A percentile compares a stretch with the other conserved stretches of the same genome.
Conservation (phyloP, 257 asterid species). For the Orobanche coerulescens region DNA sequence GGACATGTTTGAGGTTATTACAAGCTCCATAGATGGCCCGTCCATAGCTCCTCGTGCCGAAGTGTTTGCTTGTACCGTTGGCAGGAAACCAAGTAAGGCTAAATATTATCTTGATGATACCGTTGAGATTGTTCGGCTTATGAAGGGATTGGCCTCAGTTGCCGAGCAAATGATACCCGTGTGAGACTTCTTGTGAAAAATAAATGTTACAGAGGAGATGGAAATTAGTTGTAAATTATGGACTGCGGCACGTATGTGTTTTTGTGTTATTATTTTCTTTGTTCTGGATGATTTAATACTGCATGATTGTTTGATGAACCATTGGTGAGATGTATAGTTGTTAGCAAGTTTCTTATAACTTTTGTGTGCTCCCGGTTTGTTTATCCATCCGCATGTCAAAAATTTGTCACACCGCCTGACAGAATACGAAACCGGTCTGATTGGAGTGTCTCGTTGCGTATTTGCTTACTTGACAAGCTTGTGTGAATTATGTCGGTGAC, state of each 20-base stretch:
- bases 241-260: constrained; percentile 10
- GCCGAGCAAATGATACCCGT: constrained; percentile 42
- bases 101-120: constrained; percentile 83
- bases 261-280: not conserved
- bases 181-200: too few species aligned
- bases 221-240: constrained; percentile 24
- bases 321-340: constrained; percentile 22
- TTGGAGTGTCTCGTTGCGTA: too few species aligned
- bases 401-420: too few species aligned
- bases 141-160: constrained; percentile 75
- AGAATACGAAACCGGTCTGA: too few species aligned
- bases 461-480: too few species aligned
- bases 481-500: too few species aligned
- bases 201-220: too few species aligned
- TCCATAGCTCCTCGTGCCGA: constrained; percentile 70
- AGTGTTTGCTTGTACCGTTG: constrained; percentile 80
- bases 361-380: too few species aligned
- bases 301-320: constrained; percentile 1
- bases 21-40: constrained; percentile 48
- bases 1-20: constrained; percentile 81
- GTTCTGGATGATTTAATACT: not conserved
- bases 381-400: too few species aligned
- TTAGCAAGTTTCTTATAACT: not conserved
- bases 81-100: constrained; percentile 81
- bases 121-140: constrained; percentile 57